These are phyloP conservation scores for Bipolaris bicolor DNA, from an alignment of 2,329 filamentous ascomycete genomes.

Conservation along the genomic window DNA sequence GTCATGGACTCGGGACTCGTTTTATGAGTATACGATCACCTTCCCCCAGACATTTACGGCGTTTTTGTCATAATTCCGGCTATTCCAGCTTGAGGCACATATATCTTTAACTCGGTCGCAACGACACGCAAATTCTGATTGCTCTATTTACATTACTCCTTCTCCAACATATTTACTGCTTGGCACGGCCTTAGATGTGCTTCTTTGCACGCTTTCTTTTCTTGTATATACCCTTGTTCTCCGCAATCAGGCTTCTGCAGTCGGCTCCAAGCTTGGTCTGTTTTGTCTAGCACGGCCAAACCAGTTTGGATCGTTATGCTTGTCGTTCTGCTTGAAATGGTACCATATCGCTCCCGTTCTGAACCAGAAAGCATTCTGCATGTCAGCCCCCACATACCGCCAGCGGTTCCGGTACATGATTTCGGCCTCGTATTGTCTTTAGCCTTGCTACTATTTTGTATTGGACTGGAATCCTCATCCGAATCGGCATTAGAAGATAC, in stretches of 20 bases:
- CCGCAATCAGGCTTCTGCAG: not conserved
- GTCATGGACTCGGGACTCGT: constrained; percentile 2
- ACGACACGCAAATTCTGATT: not conserved
- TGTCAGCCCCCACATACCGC: not conserved
- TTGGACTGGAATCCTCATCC: constrained; percentile 1
- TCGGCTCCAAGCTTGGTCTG: constrained; percentile 4
- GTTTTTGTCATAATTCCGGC: constrained; percentile 4
- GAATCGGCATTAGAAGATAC: constrained; percentile 13
- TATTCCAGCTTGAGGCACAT: not conserved
- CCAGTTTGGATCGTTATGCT: not conserved
- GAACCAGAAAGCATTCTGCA: too few relatives aligned
- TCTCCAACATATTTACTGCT: constrained; percentile 8
- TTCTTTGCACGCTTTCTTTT: constrained; percentile 9
- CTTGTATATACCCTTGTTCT: constrained; percentile 21
- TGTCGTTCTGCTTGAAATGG: not conserved
- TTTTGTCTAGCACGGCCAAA: constrained; percentile 1
- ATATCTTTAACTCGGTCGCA: not conserved
- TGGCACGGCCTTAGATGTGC: constrained; percentile 16
- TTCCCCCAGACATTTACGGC: not conserved
- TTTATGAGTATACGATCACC: constrained; percentile 7
- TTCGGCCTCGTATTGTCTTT: not conserved
- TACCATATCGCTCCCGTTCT: not conserved
- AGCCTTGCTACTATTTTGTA: not conserved
- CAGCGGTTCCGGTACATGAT: not conserved
- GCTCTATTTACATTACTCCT: not conserved